Evolutionary conservation across 2,329 filamentous ascomycete species (phyloP).

Genomic region (Clathrospora elynae): DNA sequence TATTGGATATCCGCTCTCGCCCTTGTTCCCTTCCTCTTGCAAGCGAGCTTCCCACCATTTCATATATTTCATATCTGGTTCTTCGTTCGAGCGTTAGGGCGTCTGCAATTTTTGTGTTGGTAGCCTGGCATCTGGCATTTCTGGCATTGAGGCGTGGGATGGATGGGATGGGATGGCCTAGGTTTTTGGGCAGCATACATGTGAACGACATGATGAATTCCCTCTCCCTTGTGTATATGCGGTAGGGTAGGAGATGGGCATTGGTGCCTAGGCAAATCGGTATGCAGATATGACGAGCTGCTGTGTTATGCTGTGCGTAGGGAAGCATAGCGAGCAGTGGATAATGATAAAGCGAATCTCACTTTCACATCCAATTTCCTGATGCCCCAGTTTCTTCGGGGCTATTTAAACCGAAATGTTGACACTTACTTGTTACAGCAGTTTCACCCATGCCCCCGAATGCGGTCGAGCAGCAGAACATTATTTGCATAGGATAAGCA

Average conservation of each 20-base stretch:
- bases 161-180: constrained; percentile 7
- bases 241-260: constrained; percentile 9
- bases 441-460: too few species aligned
- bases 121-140: constrained; percentile 9
- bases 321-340: constrained; percentile 3
- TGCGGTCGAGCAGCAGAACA: too few species aligned
- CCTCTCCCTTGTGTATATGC: constrained; percentile 20
- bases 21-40: not conserved
- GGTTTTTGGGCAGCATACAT: constrained; percentile 14
- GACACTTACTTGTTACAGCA: too few species aligned
- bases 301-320: constrained; percentile 2
- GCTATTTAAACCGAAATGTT: too few species aligned
- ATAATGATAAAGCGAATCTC: constrained; percentile 3
- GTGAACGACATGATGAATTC: constrained; percentile 21
- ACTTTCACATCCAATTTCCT: not conserved
- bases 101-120: constrained; percentile 2
- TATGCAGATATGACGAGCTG: constrained; percentile 2
- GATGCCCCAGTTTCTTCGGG: too few species aligned
- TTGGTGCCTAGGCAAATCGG: not conserved
- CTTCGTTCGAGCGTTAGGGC: constrained; percentile 13
- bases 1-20: too few species aligned
- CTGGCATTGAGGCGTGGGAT: constrained; percentile 13
- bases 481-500: too few species aligned
- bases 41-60: not conserved
- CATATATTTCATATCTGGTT: too few species aligned